Conservation (phyloP, 495 filamentous ascomycete species). For the Tuber brumale region DNA sequence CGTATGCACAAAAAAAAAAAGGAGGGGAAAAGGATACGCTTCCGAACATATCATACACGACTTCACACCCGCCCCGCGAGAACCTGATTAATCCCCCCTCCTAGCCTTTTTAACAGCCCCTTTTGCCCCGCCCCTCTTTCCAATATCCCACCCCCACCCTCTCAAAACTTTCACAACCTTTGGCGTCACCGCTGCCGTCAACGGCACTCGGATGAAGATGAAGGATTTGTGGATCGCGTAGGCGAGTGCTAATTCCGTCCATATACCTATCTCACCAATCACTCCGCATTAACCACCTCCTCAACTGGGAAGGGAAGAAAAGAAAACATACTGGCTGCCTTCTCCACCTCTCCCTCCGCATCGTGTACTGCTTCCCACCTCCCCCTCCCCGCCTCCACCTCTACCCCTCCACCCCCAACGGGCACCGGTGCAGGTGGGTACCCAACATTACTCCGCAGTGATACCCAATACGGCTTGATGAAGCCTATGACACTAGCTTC, state of each 20-base stretch:
- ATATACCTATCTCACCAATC: conserved; percentile 51
- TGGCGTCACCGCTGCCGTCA: conserved; percentile 82
- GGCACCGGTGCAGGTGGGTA: conserved; percentile 9
- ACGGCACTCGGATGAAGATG: conserved; percentile 85
- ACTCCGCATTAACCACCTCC: conserved; percentile 17
- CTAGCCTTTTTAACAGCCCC: conserved; percentile 9
- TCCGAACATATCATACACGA: neutral
- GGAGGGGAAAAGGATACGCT: neutral
- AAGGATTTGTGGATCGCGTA: conserved; percentile 98
- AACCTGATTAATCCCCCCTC: neutral
- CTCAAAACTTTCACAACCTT: conserved; percentile 83
- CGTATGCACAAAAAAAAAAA: neutral
- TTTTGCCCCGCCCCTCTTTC: conserved; percentile 54
- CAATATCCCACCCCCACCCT: conserved; percentile 75
- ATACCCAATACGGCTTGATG: conserved; percentile 39
- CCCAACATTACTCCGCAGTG: conserved; percentile 26
- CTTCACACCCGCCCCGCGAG: neutral
- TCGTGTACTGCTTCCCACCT: conserved; percentile 49
- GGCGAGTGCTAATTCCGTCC: conserved; percentile 86
- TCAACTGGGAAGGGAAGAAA: conserved; percentile 30
- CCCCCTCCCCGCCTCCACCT: conserved; percentile 43
- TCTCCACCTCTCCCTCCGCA: conserved; percentile 47
- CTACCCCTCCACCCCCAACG: conserved; percentile 42
- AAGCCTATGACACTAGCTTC: conserved; percentile 40
- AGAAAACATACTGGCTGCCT: conserved; percentile 51